Conservation (phyloP, 139 green algal genomes). For the Coccomyxa sp. region DNA sequence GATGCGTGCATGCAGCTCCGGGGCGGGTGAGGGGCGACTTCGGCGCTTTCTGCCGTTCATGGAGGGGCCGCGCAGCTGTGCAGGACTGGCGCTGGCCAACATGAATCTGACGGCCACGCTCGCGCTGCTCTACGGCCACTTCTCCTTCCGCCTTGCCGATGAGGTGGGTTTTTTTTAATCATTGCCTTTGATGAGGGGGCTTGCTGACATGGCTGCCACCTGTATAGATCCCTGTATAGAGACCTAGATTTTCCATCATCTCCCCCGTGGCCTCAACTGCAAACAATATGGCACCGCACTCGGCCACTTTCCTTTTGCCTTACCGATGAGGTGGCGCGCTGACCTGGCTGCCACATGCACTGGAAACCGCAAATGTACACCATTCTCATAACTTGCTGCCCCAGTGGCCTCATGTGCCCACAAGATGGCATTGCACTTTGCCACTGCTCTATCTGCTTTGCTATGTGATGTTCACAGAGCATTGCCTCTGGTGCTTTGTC, state of each 20-base stretch:
- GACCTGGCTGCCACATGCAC: too few relatives aligned
- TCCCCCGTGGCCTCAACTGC: neutral
- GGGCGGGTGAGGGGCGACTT: too few relatives aligned
- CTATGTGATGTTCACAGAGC: too few relatives aligned
- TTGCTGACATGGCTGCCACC: neutral
- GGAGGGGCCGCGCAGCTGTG: conserved; percentile 48
- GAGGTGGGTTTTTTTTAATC: conserved; percentile 23
- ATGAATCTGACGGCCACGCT: conserved; percentile 43
- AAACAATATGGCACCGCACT: neutral
- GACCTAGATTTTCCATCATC: neutral
- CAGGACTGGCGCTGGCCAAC: conserved; percentile 58
- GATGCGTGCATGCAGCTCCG: too few relatives aligned
- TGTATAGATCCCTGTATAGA: neutral
- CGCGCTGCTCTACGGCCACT: conserved; percentile 18
- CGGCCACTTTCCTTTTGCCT: too few relatives aligned
- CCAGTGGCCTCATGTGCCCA: too few relatives aligned
- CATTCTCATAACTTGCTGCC: too few relatives aligned
- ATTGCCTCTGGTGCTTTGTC: too few relatives aligned
- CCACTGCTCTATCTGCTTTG: too few relatives aligned
- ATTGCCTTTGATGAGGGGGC: conserved; percentile 20
- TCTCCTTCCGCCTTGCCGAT: conserved; percentile 23
- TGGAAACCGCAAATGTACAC: too few relatives aligned
- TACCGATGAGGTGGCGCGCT: too few relatives aligned
- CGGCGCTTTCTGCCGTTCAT: conserved; percentile 52
- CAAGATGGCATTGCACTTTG: too few relatives aligned